Conservation (phyloP, 805 yeast species). For the Cyberlindnera amylophila region DNA sequence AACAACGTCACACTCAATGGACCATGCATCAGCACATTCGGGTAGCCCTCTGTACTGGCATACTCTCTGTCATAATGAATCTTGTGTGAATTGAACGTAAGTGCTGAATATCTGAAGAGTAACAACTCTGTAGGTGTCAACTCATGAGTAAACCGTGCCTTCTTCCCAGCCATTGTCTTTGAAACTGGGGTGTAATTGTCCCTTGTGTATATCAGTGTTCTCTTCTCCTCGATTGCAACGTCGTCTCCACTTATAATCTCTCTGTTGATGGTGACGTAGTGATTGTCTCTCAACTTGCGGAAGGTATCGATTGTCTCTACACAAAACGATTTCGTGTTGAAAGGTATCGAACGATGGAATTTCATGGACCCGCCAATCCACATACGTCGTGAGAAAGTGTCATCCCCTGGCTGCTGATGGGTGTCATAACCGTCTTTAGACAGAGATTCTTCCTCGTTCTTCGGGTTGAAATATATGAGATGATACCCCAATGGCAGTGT, state of each 20-base stretch:
- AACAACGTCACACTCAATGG: conserved; percentile 67
- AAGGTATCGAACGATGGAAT: conserved; percentile 34
- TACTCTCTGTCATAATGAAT: conserved; percentile 71
- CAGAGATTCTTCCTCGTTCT: conserved; percentile 41
- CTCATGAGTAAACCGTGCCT: conserved; percentile 26
- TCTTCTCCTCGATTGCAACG: conserved; percentile 41
- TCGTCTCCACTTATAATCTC: conserved; percentile 33
- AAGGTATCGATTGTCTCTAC: conserved; percentile 47
- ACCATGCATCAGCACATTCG: conserved; percentile 69
- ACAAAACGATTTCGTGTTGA: conserved; percentile 43
- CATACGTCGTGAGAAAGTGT: conserved; percentile 54
- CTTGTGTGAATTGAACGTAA: conserved; percentile 79
- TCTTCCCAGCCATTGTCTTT: neutral
- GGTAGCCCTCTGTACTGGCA: conserved; percentile 56
- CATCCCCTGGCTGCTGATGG: conserved; percentile 41
- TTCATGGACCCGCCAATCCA: conserved; percentile 74
- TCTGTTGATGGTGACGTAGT: conserved; percentile 56
- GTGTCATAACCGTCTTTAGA: conserved; percentile 79
- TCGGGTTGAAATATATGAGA: conserved; percentile 63
- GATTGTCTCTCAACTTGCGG: conserved; percentile 33
- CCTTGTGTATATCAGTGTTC: conserved; percentile 62
- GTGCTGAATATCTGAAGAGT: conserved; percentile 62
- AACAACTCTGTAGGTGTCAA: conserved; percentile 39
- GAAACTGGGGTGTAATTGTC: conserved; percentile 19
- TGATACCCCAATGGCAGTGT: conserved; percentile 53